phyloP scores from a whole-genome alignment of 1,284 basidiomycete genomes.

The Melampsora americana region DNA sequence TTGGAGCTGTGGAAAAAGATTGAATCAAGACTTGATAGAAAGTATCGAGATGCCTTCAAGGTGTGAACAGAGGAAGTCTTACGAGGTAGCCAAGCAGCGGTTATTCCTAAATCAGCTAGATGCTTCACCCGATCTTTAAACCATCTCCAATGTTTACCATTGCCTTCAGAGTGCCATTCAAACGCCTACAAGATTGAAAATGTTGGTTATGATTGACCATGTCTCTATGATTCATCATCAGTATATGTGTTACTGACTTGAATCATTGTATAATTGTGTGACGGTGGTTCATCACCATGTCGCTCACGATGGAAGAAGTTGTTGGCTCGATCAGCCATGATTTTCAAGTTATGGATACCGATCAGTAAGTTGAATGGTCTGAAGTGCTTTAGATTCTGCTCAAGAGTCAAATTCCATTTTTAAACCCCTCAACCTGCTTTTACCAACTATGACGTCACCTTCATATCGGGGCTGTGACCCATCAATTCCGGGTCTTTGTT shows the following conservation, averaged over 20 bases:
- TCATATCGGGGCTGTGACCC: too few relatives aligned
- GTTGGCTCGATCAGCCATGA: slow-evolving; percentile 5
- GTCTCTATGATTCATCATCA: neutral
- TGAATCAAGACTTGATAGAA: neutral
- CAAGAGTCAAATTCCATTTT: too few relatives aligned
- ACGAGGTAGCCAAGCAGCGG: slow-evolving; percentile 66
- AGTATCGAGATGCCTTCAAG: neutral
- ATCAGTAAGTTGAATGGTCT: too few relatives aligned
- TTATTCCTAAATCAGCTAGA: slow-evolving; percentile 74
- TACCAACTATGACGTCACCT: too few relatives aligned
- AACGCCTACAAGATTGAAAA: slow-evolving; percentile 23
- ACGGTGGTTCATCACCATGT: neutral
- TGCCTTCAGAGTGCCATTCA: slow-evolving; percentile 57
- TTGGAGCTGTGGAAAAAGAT: neutral
- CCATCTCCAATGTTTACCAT: slow-evolving; percentile 71
- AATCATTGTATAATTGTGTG: slow-evolving; percentile 14
- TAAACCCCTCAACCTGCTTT: too few relatives aligned
- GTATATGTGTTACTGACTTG: neutral
- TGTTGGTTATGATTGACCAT: neutral
- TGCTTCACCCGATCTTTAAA: slow-evolving; percentile 68
- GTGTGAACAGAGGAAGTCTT: slow-evolving; percentile 44
- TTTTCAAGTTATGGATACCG: neutral
- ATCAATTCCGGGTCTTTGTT: too few relatives aligned
- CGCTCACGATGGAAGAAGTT: slow-evolving; percentile 6
- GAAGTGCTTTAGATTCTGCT: too few relatives aligned